Base-by-base conservation (phyloP, 1,284 basidiomycete genomes). In the Agroathelia rolfsii region DNA sequence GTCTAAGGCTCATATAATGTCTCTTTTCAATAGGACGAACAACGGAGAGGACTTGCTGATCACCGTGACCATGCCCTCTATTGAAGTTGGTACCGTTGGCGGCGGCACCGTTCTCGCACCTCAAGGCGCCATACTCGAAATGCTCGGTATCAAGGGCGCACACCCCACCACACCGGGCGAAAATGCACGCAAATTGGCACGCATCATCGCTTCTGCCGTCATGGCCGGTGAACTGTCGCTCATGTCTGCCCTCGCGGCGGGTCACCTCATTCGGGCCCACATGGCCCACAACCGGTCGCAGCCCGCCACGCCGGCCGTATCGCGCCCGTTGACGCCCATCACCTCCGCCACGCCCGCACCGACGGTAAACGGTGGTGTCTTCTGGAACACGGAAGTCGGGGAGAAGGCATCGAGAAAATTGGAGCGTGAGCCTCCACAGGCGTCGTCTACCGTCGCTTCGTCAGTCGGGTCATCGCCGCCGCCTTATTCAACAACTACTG, bases 81-180 rank as follows among this genome's bases (percentile, higher is more conserved):
- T 96, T 53, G 92, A 96, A 62, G 89, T 94, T 28, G 92, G 92
- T 29, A 98, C 94, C 15, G 82, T 98, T 23, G 94, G 94, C 23
- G 94, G 94, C 25, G 94, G 94, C 24, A 98, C 94, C 0, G 73
- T 93, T 32, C 78, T 96, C 30, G 72, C 68, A 4, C 90, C 93
- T 1, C 93, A 96, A 56, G 70, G 74, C 30, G 76, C 84, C n/a
- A 80, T 96, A 41, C 75, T 96, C 40, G 87, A 94, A 37, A 76
- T 96, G 78, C 79, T 96, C 39, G 92, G 90, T 27, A 62, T 95
- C 49, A 76, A 72, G 35, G 92, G 92, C 34, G 83, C 92, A 0
- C 83, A 96, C 56, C 67, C 75, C 0, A 80, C 80, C 3, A 62
- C 70, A 7, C 92, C 92, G 0, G 92, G 92, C 2, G 67, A 76